Conservation (phyloP, 345 rosid species). For the Anacardium occidentale region DNA sequence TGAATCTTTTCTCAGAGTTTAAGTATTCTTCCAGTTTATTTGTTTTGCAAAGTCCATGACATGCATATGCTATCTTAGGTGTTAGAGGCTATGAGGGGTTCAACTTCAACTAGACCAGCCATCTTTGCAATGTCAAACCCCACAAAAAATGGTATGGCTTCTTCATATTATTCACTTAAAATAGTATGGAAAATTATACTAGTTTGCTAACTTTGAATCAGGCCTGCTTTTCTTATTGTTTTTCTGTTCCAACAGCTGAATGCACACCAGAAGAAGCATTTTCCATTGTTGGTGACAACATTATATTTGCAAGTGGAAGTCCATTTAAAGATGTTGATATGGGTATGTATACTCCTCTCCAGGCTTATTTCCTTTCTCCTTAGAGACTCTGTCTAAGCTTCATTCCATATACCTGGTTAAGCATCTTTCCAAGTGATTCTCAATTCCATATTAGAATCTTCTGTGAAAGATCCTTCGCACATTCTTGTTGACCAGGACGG, state of each 20-base stretch:
- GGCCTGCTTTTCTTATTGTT: background rate
- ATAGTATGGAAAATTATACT: background rate
- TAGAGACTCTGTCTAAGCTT: too few species aligned
- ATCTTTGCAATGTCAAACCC: constrained; percentile 99
- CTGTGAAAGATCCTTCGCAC: too few species aligned
- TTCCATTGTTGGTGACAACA: constrained; percentile 82
- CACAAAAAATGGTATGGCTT: constrained; percentile 69
- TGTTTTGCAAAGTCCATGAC: constrained; percentile 14
- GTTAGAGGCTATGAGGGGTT: constrained; percentile 87
- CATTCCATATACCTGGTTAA: too few species aligned
- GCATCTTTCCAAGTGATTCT: too few species aligned
- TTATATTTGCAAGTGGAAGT: constrained; percentile 96
- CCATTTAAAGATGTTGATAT: constrained; percentile 85
- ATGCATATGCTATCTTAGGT: constrained; percentile 51
- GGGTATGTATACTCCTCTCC: constrained; percentile 68
- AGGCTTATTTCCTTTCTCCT: too few species aligned
- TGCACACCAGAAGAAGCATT: constrained; percentile 96
- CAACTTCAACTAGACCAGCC: constrained; percentile 96
- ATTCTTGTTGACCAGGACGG: too few species aligned
- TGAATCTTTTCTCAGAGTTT: background rate
- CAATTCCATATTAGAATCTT: too few species aligned
- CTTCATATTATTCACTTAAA: background rate
- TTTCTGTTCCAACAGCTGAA: constrained; percentile 56
- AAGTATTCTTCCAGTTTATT: background rate
- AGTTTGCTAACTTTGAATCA: background rate